Evolutionary conservation across 495 filamentous ascomycete genomes (phyloP).

Genomic region (Talaromyces ruber): DNA sequence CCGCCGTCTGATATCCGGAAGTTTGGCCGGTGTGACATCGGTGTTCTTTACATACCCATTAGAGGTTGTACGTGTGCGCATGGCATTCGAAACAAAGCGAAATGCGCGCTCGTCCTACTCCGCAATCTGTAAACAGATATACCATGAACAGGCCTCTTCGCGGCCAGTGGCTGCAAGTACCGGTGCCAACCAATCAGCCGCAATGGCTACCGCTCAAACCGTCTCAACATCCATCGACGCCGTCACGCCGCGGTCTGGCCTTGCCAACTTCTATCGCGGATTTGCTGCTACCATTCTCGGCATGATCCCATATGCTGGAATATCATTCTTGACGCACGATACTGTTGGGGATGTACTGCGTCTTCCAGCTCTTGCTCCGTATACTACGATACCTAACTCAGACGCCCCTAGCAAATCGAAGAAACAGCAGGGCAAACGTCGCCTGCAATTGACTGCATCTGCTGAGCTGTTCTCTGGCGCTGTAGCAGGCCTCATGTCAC

Average conservation of each 20-base stretch:
- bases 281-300: slow-evolving; percentile 83
- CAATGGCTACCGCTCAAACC: slow-evolving; percentile 22
- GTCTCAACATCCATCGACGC: slow-evolving; percentile 29
- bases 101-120: slow-evolving; percentile 55
- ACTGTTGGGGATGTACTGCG: slow-evolving; percentile 75
- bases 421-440: slow-evolving; percentile 8
- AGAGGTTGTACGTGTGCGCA: slow-evolving; percentile 82
- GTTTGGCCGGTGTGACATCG: slow-evolving; percentile 74
- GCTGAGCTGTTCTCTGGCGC: slow-evolving; percentile 82
- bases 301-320: slow-evolving; percentile 94
- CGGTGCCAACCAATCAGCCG: slow-evolving; percentile 13
- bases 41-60: slow-evolving; percentile 95
- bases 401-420: slow-evolving; percentile 9
- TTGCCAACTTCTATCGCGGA: slow-evolving; percentile 90
- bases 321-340: slow-evolving; percentile 97
- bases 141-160: slow-evolving; percentile 53
- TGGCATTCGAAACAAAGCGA: slow-evolving; percentile 84
- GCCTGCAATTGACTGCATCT: slow-evolving; percentile 49
- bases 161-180: slow-evolving; percentile 12
- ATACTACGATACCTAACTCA: slow-evolving; percentile 53
- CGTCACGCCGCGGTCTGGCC: slow-evolving; percentile 51
- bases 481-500: slow-evolving; percentile 74
- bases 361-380: slow-evolving; percentile 48
- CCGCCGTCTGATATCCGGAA: slow-evolving; percentile 70
- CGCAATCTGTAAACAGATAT: slow-evolving; percentile 74